Conservation (phyloP, 257 asterid species). For the Przewalskia tangutica region DNA sequence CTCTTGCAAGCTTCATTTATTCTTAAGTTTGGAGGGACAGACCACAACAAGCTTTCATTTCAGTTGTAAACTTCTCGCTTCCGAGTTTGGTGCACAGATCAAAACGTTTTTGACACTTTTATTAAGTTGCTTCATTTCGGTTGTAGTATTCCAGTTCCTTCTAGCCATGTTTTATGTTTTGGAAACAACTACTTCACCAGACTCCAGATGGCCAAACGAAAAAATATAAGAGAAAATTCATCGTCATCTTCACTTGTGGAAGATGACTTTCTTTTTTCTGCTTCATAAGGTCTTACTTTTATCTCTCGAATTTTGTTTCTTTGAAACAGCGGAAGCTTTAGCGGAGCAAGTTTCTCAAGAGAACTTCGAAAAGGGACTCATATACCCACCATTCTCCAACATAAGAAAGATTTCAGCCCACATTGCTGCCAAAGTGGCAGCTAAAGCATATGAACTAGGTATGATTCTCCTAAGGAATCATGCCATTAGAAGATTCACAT, state of each 20-base stretch:
- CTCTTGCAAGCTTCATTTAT: background rate
- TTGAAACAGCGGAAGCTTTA: conserved; percentile 77
- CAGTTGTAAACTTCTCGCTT: background rate
- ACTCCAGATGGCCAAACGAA: background rate
- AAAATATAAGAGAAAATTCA: background rate
- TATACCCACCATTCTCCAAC: conserved; percentile 73
- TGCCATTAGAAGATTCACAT: background rate
- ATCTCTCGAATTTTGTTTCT: conserved; percentile 5
- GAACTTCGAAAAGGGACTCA: conserved; percentile 66
- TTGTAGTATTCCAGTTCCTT: background rate
- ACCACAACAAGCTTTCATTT: background rate
- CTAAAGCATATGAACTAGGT: conserved; percentile 90
- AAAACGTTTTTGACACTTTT: background rate
- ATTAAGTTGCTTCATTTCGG: background rate
- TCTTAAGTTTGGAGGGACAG: background rate
- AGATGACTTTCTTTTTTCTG: background rate
- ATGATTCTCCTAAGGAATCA: background rate
- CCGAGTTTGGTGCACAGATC: background rate
- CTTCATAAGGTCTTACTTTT: background rate
- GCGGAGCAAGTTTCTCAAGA: conserved; percentile 71
- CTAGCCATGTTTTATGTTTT: background rate
- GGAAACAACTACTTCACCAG: background rate
- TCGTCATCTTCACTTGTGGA: background rate
- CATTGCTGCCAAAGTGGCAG: conserved; percentile 84
- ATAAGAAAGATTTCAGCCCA: conserved; percentile 84